Percentiles rank a stretch among this genome's conserved stretches.
Conservation (phyloP, 2,329 filamentous ascomycete genomes). For the Fusarium denticulatum region DNA sequence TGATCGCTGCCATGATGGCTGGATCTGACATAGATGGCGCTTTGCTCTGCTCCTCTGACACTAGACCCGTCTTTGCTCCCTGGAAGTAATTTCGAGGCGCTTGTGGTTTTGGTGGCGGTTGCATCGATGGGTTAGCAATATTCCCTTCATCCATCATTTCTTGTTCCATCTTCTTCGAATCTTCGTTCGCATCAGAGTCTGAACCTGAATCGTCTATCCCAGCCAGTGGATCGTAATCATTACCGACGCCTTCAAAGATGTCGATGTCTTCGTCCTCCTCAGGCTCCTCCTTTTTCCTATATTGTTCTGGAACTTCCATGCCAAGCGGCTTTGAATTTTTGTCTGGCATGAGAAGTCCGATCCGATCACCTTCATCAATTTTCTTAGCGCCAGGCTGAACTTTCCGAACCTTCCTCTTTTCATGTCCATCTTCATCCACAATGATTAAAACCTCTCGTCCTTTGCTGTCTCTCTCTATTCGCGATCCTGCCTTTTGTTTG, state of each 20-base stretch:
- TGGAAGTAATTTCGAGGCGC: constrained; percentile 69
- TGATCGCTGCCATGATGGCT: constrained; percentile 82
- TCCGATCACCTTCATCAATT: constrained; percentile 49
- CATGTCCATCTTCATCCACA: constrained; percentile 72
- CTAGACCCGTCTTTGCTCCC: constrained; percentile 64
- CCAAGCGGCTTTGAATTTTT: constrained; percentile 67
- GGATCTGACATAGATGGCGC: constrained; percentile 75
- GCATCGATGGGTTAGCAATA: constrained; percentile 51
- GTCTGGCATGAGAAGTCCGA: constrained; percentile 62
- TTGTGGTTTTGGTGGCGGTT: constrained; percentile 56
- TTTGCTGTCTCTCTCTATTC: constrained; percentile 69
- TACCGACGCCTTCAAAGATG: constrained; percentile 73
- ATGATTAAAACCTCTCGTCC: constrained; percentile 73
- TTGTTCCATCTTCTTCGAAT: constrained; percentile 38
- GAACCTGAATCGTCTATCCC: constrained; percentile 62
- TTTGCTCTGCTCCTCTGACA: constrained; percentile 62
- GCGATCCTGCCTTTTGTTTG: constrained; percentile 62
- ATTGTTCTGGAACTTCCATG: constrained; percentile 72
- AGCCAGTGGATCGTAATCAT: constrained; percentile 74
- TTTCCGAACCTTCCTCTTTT: constrained; percentile 72
- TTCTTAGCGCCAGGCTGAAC: constrained; percentile 53
- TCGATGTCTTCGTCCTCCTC: constrained; percentile 66
- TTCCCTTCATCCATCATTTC: constrained; percentile 35
- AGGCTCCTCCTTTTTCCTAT: constrained; percentile 58
- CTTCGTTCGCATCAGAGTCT: constrained; percentile 56